Percentiles rank a stretch among this genome's conserved stretches.
Conservation (phyloP, 2,329 filamentous ascomycete species). For the Ceratocystis harringtonii region DNA sequence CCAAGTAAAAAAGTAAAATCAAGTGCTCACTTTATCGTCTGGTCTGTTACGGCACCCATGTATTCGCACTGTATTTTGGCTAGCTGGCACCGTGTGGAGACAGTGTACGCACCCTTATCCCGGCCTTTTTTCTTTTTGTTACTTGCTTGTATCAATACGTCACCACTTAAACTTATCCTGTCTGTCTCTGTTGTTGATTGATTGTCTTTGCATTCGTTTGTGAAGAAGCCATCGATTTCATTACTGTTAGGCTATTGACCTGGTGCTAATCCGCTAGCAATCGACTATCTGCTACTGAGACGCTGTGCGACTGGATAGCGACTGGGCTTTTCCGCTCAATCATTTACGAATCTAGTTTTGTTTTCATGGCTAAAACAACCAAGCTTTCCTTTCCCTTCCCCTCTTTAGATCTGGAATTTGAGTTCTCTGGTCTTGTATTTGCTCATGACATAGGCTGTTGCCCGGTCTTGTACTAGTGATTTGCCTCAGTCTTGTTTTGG, state of each 20-base stretch:
- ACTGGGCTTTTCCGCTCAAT: background rate
- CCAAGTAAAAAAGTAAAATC: background rate
- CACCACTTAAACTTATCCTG: background rate
- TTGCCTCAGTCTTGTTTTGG: background rate
- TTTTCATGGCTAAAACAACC: background rate
- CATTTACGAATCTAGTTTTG: background rate
- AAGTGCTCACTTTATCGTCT: no score
- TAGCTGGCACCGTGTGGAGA: background rate
- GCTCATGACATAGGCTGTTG: background rate
- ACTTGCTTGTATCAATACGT: background rate
- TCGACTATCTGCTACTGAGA: background rate
- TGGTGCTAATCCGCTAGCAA: background rate
- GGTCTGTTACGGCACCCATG: background rate
- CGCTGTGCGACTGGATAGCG: background rate
- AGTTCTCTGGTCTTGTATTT: background rate
- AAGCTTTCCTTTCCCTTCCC: background rate
- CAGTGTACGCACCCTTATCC: background rate
- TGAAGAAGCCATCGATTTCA: background rate
- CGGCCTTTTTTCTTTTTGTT: background rate
- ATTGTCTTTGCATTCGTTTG: background rate
- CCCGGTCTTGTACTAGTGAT: conserved; percentile 3
- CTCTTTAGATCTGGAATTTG: background rate
- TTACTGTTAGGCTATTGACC: background rate
- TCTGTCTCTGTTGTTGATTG: background rate
- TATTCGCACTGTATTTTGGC: background rate